Percentiles rank a stretch among this genome's conserved stretches.
phyloP scores from a whole-genome alignment of 2,329 filamentous ascomycete genomes.

The Penicillium glabrum region DNA sequence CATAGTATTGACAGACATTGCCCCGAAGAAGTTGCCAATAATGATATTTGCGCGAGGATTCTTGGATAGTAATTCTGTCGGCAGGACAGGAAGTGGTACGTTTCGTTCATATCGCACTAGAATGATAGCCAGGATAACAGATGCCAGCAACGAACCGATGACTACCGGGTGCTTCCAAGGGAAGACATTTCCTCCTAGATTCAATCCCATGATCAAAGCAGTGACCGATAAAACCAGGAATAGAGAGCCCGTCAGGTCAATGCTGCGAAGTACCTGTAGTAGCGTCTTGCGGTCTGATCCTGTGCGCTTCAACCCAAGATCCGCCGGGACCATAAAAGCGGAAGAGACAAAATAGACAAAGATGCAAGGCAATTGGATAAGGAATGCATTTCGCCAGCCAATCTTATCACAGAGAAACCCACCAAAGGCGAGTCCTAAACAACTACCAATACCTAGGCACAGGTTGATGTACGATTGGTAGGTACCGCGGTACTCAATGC shows the following conservation, averaged over 20 bases:
- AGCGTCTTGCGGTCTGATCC: conserved; percentile 42
- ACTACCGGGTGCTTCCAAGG: conserved; percentile 54
- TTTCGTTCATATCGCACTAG: conserved; percentile 44
- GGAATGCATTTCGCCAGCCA: conserved; percentile 46
- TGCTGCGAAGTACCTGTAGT: conserved; percentile 46
- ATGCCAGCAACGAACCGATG: conserved; percentile 46
- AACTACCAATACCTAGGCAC: conserved; percentile 37
- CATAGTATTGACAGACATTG: conserved; percentile 54
- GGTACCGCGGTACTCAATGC: conserved; percentile 59
- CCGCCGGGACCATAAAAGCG: conserved; percentile 44
- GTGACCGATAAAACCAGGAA: conserved; percentile 50
- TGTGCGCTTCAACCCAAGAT: conserved; percentile 47
- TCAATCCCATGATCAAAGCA: conserved; percentile 51
- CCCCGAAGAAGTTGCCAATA: conserved; percentile 54
- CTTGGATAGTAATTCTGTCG: conserved; percentile 48
- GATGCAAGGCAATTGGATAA: conserved; percentile 52
- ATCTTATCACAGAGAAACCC: conserved; percentile 41
- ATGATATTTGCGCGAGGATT: conserved; percentile 51
- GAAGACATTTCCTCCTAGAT: conserved; percentile 54
- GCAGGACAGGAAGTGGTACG: conserved; percentile 52
- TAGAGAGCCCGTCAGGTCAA: conserved; percentile 52
- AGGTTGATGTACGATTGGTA: conserved; percentile 46
- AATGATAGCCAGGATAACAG: conserved; percentile 36
- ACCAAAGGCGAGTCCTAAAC: conserved; percentile 39
- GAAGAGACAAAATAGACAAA: conserved; percentile 46